Conservation (phyloP, 2,329 filamentous ascomycete species). For the Fusarium cyanostomum region DNA sequence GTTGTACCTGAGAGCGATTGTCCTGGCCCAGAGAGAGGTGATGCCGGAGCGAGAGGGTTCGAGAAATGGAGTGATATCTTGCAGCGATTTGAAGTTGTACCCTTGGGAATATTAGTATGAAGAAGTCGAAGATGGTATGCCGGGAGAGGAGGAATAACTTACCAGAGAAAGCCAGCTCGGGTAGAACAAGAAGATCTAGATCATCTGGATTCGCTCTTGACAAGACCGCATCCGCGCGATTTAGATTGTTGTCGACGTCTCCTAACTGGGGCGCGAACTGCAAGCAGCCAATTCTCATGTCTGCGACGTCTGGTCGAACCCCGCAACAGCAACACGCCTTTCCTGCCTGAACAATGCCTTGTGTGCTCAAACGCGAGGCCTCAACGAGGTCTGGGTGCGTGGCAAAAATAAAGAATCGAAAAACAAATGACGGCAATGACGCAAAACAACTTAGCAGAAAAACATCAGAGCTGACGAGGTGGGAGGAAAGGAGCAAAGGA, state of each 20-base stretch:
- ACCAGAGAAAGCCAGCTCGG: constrained; percentile 81
- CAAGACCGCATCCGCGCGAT: constrained; percentile 58
- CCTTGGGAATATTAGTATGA: constrained; percentile 54
- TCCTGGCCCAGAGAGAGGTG: constrained; percentile 75
- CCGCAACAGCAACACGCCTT: constrained; percentile 11
- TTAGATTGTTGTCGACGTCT: constrained; percentile 71
- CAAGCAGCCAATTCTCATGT: constrained; percentile 74
- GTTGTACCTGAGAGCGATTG: constrained; percentile 70
- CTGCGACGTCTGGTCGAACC: constrained; percentile 23
- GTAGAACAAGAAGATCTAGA: constrained; percentile 77
- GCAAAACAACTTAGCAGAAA: neutral
- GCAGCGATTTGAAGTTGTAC: constrained; percentile 79
- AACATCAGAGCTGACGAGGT: constrained; percentile 2
- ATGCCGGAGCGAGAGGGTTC: constrained; percentile 73
- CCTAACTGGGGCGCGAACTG: constrained; percentile 79
- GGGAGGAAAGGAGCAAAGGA: neutral
- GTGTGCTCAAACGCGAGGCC: neutral
- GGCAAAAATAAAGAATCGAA: too few species aligned
- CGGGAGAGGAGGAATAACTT: constrained; percentile 11
- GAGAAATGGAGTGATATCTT: constrained; percentile 73
- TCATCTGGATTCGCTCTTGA: constrained; percentile 58
- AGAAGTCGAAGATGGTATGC: neutral
- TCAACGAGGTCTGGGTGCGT: too few species aligned
- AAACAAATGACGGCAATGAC: too few species aligned
- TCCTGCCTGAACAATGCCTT: neutral